These are phyloP conservation scores for Mycosarcoma maydis DNA, from an alignment of 1,284 basidiomycete species.

Conservation along the genomic window DNA sequence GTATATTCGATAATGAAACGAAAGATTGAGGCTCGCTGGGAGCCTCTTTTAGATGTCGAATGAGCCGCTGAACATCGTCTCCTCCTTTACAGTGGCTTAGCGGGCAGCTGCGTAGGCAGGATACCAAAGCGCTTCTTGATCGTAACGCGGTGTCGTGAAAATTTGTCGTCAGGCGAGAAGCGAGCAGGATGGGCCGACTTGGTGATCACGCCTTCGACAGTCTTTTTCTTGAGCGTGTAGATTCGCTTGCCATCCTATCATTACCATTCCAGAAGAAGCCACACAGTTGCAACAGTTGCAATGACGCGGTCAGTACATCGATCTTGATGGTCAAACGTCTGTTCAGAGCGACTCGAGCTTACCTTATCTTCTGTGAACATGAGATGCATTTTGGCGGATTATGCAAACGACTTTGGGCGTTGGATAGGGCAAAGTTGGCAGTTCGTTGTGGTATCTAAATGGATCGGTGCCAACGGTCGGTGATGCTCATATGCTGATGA, in stretches of 20 bases:
- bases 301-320: too few species aligned
- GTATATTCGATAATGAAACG: constrained; percentile 23
- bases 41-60: too few species aligned
- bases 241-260: constrained; percentile 65
- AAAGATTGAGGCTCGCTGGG: neutral
- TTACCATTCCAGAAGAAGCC: too few species aligned
- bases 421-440: neutral
- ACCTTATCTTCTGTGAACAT: constrained; percentile 65
- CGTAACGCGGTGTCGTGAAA: constrained; percentile 64
- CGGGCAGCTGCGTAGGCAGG: constrained; percentile 56
- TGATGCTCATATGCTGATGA: too few species aligned
- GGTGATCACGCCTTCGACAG: constrained; percentile 57
- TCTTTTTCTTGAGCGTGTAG: constrained; percentile 66
- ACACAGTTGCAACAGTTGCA: neutral
- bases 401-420: neutral
- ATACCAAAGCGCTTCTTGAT: constrained; percentile 66
- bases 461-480: too few species aligned
- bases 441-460: neutral
- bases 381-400: constrained; percentile 61
- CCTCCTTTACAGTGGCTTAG: constrained; percentile 54
- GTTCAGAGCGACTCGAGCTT: too few species aligned
- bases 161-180: constrained; percentile 67
- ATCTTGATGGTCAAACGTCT: too few species aligned
- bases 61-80: too few species aligned
- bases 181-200: constrained; percentile 65